phyloP scores from a whole-genome alignment of 208 protist species.

The Leptomonas pyrrhocoris region DNA sequence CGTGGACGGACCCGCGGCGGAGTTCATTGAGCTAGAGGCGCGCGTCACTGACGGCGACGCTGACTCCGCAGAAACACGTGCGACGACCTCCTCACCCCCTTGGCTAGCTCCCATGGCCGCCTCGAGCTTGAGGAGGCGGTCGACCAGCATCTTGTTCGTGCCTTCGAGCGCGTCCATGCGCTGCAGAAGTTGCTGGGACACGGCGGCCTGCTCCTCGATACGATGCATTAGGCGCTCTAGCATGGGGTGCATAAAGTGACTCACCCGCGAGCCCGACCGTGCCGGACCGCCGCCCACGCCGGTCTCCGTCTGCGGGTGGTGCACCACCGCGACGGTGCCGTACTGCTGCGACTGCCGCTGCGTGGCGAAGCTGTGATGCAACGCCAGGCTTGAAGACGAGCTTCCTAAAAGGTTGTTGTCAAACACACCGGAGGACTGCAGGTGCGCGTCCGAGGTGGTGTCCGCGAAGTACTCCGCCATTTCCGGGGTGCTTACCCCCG shows the following conservation, averaged over 20 bases:
- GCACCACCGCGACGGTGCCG: neutral
- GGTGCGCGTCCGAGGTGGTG: neutral
- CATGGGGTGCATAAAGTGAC: slow-evolving; percentile 1
- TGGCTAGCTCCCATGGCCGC: neutral
- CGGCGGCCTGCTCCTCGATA: slow-evolving; percentile 29
- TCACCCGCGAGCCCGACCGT: neutral
- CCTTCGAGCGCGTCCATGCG: slow-evolving; percentile 27
- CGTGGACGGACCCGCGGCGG: slow-evolving; percentile 11
- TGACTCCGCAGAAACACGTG: slow-evolving; percentile 24
- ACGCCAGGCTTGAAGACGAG: slow-evolving; percentile 1
- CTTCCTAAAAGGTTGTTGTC: neutral
- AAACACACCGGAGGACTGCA: neutral
- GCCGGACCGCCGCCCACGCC: neutral
- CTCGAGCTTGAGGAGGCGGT: slow-evolving; percentile 25
- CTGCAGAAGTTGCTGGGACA: slow-evolving; percentile 25
- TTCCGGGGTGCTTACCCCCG: slow-evolving; percentile 41
- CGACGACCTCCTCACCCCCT: neutral
- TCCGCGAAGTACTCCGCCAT: slow-evolving; percentile 50
- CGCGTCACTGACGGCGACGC: slow-evolving; percentile 29
- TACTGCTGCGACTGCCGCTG: slow-evolving; percentile 19
- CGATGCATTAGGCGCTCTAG: slow-evolving; percentile 19
- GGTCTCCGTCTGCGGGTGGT: neutral
- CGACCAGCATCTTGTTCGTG: slow-evolving; percentile 19
- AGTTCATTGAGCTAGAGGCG: slow-evolving; percentile 25
- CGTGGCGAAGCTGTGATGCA: slow-evolving; percentile 2